Base-by-base conservation (phyloP, 2,329 filamentous ascomycete genomes). In the Graphilbum ipis-grandicollis region DNA sequence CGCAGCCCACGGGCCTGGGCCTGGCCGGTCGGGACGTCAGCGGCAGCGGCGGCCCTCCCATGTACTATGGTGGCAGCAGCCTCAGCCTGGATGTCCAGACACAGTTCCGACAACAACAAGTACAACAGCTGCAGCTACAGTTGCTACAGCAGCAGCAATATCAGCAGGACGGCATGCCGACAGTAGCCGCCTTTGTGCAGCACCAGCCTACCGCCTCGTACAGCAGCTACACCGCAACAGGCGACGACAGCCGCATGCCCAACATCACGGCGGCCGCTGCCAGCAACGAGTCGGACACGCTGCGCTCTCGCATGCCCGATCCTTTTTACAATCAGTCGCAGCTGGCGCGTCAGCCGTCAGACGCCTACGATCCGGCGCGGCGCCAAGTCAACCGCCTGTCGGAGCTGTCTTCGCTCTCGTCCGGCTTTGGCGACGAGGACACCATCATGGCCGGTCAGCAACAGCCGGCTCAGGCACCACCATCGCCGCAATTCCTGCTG, bases 391-490 rank as follows among this genome's bases (percentile, higher is more conserved):
- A 62, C 23, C 57, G 62, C 8, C 49, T 54, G 4, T 71, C 66
- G 41, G 63, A 65, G 34, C 46, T 73, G 23, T 75, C 72, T 0
- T 76, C 71, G 0, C 56, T 77, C 4, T 76, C 72, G 0, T 77
- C 73, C 0, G 72, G 71, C 7, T 76, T 76, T 42, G 72, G 72
- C 15, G 71, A 77, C 46, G 68, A 64, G 19, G 67, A 74, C 32
- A 69, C 75, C 21, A 22, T 38, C 31, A 14, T 39, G 36, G 29
- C 29, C 6, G 13, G 6, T 6, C 15, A 7, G 6, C 15, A 15
- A 17, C 60, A 70, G 35, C 46, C 38, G n/a, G 31, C 42, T 34
- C n/a, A n/a, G n/a, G n/a, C n/a, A n/a, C n/a, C n/a, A n/a, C n/a
- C n/a, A n/a, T n/a, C 21, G 37, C 37, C 38, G 29, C 33, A 30